Conservation (phyloP, 306 rosid species). For the Cicer pinnatifidum region DNA sequence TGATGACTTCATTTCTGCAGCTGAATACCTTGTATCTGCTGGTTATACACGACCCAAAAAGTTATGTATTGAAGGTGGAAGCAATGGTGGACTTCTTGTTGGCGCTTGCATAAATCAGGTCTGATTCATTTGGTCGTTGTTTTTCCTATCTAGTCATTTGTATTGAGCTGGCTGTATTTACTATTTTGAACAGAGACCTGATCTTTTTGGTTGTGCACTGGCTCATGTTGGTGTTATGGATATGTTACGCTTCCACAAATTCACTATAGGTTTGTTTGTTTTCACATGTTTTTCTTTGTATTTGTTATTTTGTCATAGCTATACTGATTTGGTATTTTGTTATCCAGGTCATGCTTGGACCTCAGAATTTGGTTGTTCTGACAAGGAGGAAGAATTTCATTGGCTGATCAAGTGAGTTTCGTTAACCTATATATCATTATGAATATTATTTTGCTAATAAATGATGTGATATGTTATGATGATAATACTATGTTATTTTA, state of each 20-base stretch:
- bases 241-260: constrained; percentile 95
- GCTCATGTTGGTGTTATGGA: constrained; percentile 99
- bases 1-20: constrained; percentile 92
- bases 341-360: constrained; percentile 94
- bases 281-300: background rate
- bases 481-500: constrained; percentile 35
- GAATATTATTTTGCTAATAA: background rate
- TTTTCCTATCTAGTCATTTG: background rate
- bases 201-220: constrained; percentile 91
- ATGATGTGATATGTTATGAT: background rate
- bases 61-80: constrained; percentile 95
- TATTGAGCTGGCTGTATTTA: constrained; percentile 29
- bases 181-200: constrained; percentile 74
- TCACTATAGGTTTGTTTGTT: constrained; percentile 79
- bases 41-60: constrained; percentile 81
- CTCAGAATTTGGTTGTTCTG: constrained; percentile 90
- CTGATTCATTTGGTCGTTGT: background rate
- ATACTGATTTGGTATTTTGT: constrained; percentile 32
- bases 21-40: constrained; percentile 81
- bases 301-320: background rate
- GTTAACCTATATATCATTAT: constrained; percentile 6
- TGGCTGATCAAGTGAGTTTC: constrained; percentile 85
- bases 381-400: constrained; percentile 80
- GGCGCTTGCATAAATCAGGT: constrained; percentile 98
- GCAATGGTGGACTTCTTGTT: constrained; percentile 94